These are phyloP conservation scores for Malassezia equina DNA, from an alignment of 1,284 basidiomycete species.

Conservation along the genomic window DNA sequence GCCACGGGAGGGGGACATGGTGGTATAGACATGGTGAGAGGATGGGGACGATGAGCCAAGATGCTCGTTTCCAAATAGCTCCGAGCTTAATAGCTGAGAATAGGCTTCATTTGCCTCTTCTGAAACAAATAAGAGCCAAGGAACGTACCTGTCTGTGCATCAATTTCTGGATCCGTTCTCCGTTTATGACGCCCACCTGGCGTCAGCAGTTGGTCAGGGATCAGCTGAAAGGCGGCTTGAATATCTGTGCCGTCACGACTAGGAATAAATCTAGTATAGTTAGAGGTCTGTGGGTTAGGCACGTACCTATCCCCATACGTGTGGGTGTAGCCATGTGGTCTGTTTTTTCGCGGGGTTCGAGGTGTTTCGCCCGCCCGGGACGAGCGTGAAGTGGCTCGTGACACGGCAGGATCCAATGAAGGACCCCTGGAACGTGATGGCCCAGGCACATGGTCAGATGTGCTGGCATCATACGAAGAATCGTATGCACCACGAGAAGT, in stretches of 20 bases:
- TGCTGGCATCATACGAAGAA: background rate
- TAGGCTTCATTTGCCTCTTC: conserved; percentile 54
- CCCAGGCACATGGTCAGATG: background rate
- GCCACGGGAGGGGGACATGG: conserved; percentile 4
- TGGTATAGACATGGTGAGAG: background rate
- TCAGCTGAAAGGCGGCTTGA: conserved; percentile 52
- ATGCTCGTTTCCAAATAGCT: conserved; percentile 50
- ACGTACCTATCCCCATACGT: conserved; percentile 16
- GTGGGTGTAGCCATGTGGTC: background rate
- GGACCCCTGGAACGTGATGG: background rate
- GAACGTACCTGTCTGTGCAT: conserved; percentile 32
- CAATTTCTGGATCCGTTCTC: conserved; percentile 32
- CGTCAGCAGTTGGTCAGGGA: conserved; percentile 47
- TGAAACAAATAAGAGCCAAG: conserved; percentile 19
- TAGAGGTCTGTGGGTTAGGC: background rate
- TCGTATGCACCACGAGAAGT: background rate
- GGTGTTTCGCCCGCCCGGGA: background rate
- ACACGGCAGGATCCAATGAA: background rate
- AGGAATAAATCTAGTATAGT: conserved; percentile 51
- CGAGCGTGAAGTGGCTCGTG: background rate
- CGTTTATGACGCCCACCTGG: conserved; percentile 33
- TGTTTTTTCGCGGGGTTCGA: conserved; percentile 6
- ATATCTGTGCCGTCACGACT: conserved; percentile 52
- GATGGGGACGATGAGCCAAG: conserved; percentile 5
- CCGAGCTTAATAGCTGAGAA: conserved; percentile 52